Percentiles rank a stretch among this genome's conserved stretches.
Evolutionary conservation across 148 eudicot species (phyloP).

Genomic region (Silene conica): DNA sequence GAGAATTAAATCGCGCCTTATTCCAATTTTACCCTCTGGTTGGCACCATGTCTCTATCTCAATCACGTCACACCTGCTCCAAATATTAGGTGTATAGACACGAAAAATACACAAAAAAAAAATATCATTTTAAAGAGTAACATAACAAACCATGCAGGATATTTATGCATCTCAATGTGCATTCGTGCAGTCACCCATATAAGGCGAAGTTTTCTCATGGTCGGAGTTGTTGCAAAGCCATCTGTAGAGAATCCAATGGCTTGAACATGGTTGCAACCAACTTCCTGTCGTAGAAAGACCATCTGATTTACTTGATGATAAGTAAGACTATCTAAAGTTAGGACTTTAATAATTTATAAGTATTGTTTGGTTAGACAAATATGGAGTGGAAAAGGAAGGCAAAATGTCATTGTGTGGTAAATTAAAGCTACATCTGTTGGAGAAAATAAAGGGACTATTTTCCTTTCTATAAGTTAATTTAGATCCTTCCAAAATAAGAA

Average conservation of each 20-base stretch:
- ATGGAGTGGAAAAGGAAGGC: too few species aligned
- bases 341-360: too few species aligned
- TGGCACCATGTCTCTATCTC: constrained; percentile 99
- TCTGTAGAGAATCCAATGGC: constrained; percentile 92
- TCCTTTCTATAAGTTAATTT: too few species aligned
- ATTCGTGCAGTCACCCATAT: constrained; percentile 99
- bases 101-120: neutral
- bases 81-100: constrained; percentile 1
- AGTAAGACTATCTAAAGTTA: too few species aligned
- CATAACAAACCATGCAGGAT: constrained; percentile 71
- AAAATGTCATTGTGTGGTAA: too few species aligned
- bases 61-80: constrained; percentile 79
- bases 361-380: too few species aligned
- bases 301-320: too few species aligned
- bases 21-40: constrained; percentile 84
- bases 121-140: neutral
- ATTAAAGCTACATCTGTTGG: too few species aligned
- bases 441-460: too few species aligned
- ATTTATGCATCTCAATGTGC: constrained; percentile 91
- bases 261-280: constrained; percentile 96
- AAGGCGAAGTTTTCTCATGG: constrained; percentile 88
- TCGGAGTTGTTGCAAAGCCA: constrained; percentile 92
- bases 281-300: constrained; percentile 57
- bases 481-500: too few species aligned
- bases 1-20: constrained; percentile 88